These are phyloP conservation scores for Scheffersomyces stipitis DNA, from an alignment of 805 yeast genomes.

Conservation along the genomic window DNA sequence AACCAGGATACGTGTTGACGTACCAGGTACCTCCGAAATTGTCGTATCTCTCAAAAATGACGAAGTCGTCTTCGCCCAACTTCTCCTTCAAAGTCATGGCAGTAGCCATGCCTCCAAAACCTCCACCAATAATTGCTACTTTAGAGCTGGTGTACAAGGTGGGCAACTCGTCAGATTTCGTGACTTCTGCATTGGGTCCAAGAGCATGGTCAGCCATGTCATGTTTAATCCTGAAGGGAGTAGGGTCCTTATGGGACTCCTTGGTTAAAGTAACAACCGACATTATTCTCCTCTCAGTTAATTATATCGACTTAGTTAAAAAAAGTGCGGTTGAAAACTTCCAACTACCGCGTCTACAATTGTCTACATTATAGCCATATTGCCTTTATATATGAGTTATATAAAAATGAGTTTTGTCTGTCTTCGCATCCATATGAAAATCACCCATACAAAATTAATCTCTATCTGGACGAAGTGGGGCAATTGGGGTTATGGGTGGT, in stretches of 20 bases:
- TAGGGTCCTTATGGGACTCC: constrained; percentile 34
- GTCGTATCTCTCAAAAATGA: constrained; percentile 38
- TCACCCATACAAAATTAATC: too few relatives aligned
- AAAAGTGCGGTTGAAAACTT: too few relatives aligned
- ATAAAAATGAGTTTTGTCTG: too few relatives aligned
- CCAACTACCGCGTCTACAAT: too few relatives aligned
- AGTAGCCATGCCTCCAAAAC: constrained; percentile 38
- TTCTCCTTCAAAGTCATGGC: constrained; percentile 27
- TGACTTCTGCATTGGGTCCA: constrained; percentile 19
- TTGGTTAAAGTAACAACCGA: constrained; percentile 24
- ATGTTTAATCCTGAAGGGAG: constrained; percentile 25
- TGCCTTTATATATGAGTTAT: too few relatives aligned
- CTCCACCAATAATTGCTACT: constrained; percentile 41
- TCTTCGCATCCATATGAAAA: too few relatives aligned
- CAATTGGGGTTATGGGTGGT: too few relatives aligned
- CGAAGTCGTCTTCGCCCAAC: constrained; percentile 28
- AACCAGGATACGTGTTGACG: constrained; percentile 46
- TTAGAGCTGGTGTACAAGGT: constrained; percentile 24
- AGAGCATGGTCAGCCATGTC: constrained; percentile 27
- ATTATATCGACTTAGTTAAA: too few relatives aligned
- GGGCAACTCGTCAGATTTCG: constrained; percentile 18
- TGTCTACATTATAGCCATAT: too few relatives aligned
- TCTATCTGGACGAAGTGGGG: too few relatives aligned
- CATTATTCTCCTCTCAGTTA: too few relatives aligned
- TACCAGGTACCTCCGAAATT: constrained; percentile 46